Conservation (phyloP, 495 filamentous ascomycete genomes). For the Physcia stellaris region DNA sequence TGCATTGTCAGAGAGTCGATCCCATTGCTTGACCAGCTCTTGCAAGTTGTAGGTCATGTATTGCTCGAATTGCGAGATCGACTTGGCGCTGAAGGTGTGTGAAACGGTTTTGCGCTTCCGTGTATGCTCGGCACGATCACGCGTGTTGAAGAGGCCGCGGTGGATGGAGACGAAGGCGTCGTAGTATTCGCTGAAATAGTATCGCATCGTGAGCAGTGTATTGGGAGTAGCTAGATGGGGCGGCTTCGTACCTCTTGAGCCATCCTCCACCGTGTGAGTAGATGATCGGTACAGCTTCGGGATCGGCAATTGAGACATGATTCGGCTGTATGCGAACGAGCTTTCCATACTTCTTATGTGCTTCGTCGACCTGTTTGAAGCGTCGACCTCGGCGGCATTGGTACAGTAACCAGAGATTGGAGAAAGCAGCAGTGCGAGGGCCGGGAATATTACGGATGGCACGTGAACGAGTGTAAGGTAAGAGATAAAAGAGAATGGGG, state of each 20-base stretch:
- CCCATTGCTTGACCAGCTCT: conserved; percentile 61
- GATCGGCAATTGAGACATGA: conserved; percentile 47
- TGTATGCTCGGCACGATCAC: conserved; percentile 68
- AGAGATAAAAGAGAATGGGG: conserved; percentile 46
- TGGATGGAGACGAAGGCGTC: conserved; percentile 83
- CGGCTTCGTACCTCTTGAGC: conserved; percentile 44
- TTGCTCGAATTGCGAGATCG: conserved; percentile 72
- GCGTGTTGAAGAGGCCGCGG: conserved; percentile 82
- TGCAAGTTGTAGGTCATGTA: conserved; percentile 76
- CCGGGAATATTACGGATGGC: conserved; percentile 51
- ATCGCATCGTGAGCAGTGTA: not conserved
- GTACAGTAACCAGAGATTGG: conserved; percentile 65
- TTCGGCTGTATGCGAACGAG: conserved; percentile 46
- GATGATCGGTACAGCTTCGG: conserved; percentile 38
- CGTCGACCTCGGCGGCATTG: conserved; percentile 54
- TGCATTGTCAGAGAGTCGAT: conserved; percentile 30
- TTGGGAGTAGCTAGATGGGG: not conserved
- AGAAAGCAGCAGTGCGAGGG: conserved; percentile 53
- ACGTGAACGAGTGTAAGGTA: conserved; percentile 55
- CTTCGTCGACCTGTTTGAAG: conserved; percentile 51
- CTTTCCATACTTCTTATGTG: conserved; percentile 57
- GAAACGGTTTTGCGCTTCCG: conserved; percentile 83
- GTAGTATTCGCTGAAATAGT: conserved; percentile 54
- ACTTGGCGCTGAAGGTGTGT: conserved; percentile 77
- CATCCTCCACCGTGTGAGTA: conserved; percentile 63